These are phyloP conservation scores for Mallotus japonicus DNA, from an alignment of 441 rosid genomes.

Conservation along the genomic window DNA sequence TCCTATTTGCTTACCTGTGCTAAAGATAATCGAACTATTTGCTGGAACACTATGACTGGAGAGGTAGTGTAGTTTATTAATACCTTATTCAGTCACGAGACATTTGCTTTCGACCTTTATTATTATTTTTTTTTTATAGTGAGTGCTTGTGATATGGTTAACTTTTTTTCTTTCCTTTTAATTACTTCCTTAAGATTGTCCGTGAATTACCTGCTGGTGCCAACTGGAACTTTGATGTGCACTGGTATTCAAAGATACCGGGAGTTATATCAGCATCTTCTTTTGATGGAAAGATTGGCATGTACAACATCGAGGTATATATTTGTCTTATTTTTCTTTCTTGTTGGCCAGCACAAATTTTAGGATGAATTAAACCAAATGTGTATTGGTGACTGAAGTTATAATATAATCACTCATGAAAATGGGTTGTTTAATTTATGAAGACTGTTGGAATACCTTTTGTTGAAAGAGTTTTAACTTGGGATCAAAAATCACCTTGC, in stretches of 20 bases:
- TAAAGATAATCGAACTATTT: constrained; percentile 95
- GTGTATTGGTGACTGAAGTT: not conserved
- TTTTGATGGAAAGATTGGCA: constrained; percentile 94
- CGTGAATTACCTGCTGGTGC: constrained; percentile 92
- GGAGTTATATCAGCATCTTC: constrained; percentile 98
- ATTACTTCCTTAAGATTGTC: constrained; percentile 56
- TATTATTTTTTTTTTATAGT: not conserved
- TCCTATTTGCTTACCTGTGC: constrained; percentile 96
- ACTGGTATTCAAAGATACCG: constrained; percentile 96
- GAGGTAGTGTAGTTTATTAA: constrained; percentile 51
- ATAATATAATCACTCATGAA: not conserved
- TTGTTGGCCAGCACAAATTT: not conserved
- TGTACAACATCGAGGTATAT: constrained; percentile 92
- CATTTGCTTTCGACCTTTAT: not conserved
- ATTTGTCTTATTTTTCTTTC: not conserved
- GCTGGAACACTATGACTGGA: constrained; percentile 92
- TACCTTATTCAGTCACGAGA: not conserved
- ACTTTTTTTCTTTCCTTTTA: not conserved
- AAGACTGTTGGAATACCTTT: not conserved
- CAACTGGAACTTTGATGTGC: constrained; percentile 99
- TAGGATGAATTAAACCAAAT: not conserved
- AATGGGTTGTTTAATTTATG: constrained; percentile 1
- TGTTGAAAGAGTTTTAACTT: not conserved
- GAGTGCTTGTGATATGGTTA: constrained; percentile 12
- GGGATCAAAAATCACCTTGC: not conserved